A percentile compares a stretch with the other conserved stretches of the same genome.
These are phyloP conservation scores for Pyrrhoderma lamaoense DNA, from an alignment of 1,284 basidiomycete genomes.

Conservation along the genomic window DNA sequence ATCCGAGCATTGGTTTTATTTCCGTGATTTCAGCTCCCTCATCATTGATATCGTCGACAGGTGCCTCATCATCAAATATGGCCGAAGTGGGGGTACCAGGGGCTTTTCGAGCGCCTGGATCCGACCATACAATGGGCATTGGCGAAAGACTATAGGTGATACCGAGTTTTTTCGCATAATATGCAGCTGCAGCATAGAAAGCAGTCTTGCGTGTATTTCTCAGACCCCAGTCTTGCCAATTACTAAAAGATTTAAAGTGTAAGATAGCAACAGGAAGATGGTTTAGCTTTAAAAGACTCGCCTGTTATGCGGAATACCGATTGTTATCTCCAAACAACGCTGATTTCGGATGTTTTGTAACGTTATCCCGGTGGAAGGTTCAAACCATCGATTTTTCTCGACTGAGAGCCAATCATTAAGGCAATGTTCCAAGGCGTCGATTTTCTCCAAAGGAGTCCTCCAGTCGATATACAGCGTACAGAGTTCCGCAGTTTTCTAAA, in stretches of 20 bases:
- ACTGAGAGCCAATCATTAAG: constrained; percentile 68
- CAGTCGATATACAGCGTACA: constrained; percentile 65
- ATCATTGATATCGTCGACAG: constrained; percentile 15
- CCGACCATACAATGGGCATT: constrained; percentile 45
- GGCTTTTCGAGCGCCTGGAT: not conserved
- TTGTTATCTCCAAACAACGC: constrained; percentile 56
- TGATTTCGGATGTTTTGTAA: constrained; percentile 58
- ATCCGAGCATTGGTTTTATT: constrained; percentile 38
- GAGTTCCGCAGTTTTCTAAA: constrained; percentile 59
- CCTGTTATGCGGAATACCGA: constrained; percentile 65
- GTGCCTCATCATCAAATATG: constrained; percentile 12
- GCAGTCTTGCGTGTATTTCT: constrained; percentile 56
- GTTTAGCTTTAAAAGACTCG: constrained; percentile 26
- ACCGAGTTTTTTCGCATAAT: constrained; percentile 60
- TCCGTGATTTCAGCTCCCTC: constrained; percentile 21
- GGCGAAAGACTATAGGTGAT: constrained; percentile 54
- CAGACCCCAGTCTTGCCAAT: constrained; percentile 56
- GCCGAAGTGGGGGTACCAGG: constrained; percentile 10
- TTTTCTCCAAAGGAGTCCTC: constrained; percentile 61
- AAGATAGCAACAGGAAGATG: constrained; percentile 17
- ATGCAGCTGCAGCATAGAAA: constrained; percentile 67
- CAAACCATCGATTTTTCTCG: constrained; percentile 71
- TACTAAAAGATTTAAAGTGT: constrained; percentile 14
- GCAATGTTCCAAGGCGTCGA: constrained; percentile 56
- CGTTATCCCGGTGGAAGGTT: constrained; percentile 54